A percentile compares a stretch with the other conserved stretches of the same genome.
These are phyloP conservation scores for Aquilaria sinensis DNA, from an alignment of 345 rosid species.

Conservation along the genomic window DNA sequence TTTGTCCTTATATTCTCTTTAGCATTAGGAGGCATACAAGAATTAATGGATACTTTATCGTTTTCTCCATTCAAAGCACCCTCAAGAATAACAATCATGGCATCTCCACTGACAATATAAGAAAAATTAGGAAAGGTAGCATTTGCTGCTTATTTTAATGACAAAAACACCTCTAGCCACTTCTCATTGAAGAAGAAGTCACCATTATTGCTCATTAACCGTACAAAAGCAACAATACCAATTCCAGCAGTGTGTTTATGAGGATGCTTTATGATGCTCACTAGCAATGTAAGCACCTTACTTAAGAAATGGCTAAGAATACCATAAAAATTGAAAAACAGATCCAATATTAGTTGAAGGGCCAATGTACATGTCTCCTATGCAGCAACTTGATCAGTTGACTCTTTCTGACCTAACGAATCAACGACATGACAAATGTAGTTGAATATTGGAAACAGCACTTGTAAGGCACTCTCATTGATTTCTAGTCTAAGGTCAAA, in stretches of 20 bases:
- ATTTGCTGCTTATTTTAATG: conserved; percentile 72
- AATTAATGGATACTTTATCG: conserved; percentile 29
- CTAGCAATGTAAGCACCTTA: conserved; percentile 70
- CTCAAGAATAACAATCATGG: conserved; percentile 22
- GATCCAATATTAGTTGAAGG: conserved; percentile 88
- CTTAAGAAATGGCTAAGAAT: conserved; percentile 82
- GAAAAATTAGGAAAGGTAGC: conserved; percentile 81
- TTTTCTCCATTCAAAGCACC: conserved; percentile 18
- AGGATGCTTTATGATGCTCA: conserved; percentile 86
- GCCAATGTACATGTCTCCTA: conserved; percentile 98
- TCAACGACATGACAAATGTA: conserved; percentile 81
- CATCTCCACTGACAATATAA: conserved; percentile 35
- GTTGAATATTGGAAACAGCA: conserved; percentile 87
- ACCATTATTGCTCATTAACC: conserved; percentile 88
- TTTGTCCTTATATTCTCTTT: conserved; percentile 26
- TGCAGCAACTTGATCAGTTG: conserved; percentile 49
- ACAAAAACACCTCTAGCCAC: conserved; percentile 81
- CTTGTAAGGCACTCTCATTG: conserved; percentile 84
- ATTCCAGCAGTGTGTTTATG: conserved; percentile 95
- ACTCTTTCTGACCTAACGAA: conserved; percentile 51
- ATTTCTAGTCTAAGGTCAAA: conserved; percentile 91
- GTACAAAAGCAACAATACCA: conserved; percentile 89
- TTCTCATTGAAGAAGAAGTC: conserved; percentile 75
- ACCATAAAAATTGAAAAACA: conserved; percentile 76
- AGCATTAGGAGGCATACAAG: conserved; percentile 33